A percentile compares a stretch with the other conserved stretches of the same genome.
phyloP scores from a whole-genome alignment of 2,329 filamentous ascomycete genomes.

The Pseudogymnoascus sp. region DNA sequence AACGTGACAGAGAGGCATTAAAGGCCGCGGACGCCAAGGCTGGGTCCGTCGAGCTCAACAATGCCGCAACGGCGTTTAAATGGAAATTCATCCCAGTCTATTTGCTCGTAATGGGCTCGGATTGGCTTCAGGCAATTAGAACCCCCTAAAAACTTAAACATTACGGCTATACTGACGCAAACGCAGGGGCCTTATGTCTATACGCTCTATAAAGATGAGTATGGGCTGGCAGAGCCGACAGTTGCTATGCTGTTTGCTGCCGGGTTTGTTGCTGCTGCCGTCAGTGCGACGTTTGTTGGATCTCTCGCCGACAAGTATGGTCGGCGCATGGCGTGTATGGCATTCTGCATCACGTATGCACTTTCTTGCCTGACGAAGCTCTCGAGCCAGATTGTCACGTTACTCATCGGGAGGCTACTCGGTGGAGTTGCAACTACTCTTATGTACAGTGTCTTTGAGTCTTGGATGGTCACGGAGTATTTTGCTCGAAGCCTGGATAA shows the following conservation, averaged over 20 bases:
- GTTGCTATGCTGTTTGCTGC: conserved; percentile 27
- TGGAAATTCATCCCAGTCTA: conserved; percentile 37
- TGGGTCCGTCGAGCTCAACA: not conserved
- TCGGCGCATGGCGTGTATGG: conserved; percentile 44
- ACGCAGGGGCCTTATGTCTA: conserved; percentile 29
- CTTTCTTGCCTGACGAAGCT: conserved; percentile 47
- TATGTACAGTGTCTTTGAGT: conserved; percentile 53
- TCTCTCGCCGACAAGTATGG: conserved; percentile 27
- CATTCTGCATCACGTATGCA: conserved; percentile 47
- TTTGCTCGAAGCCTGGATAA: conserved; percentile 38
- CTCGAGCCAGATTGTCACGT: conserved; percentile 33
- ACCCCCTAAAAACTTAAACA: not conserved
- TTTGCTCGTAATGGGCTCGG: conserved; percentile 42
- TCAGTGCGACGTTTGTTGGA: conserved; percentile 27
- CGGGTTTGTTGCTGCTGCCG: conserved; percentile 27
- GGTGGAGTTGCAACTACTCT: conserved; percentile 50
- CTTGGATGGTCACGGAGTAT: conserved; percentile 55
- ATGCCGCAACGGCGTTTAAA: conserved; percentile 22
- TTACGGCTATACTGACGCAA: conserved; percentile 40
- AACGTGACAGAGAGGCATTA: not conserved
- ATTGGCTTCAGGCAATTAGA: conserved; percentile 42
- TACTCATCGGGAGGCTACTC: conserved; percentile 46
- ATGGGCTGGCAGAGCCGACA: conserved; percentile 23
- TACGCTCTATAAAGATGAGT: conserved; percentile 28
- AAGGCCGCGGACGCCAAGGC: not conserved